Evolutionary conservation across 176 grass and related monocot genomes (phyloP), one percentile per base, ranked within the genome.

Genomic region (Luzula sylvatica): DNA sequence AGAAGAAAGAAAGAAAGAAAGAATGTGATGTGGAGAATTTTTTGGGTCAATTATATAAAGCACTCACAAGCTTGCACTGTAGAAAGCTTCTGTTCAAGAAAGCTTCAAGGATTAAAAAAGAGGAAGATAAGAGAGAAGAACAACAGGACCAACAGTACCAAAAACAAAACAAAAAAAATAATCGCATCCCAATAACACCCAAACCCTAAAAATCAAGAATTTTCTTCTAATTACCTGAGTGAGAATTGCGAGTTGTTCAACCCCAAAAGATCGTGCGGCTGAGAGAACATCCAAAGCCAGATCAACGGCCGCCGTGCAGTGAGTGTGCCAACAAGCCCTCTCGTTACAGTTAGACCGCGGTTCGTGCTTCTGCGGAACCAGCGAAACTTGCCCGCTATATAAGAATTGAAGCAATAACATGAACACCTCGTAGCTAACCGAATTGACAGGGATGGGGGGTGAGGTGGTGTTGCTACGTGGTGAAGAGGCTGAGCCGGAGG

Each of bases 261-360:
- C 86, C 28, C 86, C 93, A 30, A 98, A 98, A 41, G 86, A 74
- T 20, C 93, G 86, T 0, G 93, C 86, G 27, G 82, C 93, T 52
- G 78, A 71, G 50, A 92, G 93, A 0, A 78, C 72, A 46, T 98
- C 93, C 60, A 98, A 85, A 4, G 93, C 86, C 15, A 98, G 86
- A 76, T 98, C 93, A 40, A 98, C 93, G 59, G 93, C 93, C 56
- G 93, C 93, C 14, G 86, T 83, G 78, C 93, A 98, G 80, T 92
- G 86, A 43, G 78, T 86, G 66, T 98, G 93, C 93, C 93, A 98
- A 73, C 93, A 98, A 0, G 75, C 93, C 12, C 86, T 81, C 65
- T 92, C 93, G 12, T 78, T 75, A 56, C 93, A 98, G 8, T 82
- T 81, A 0, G 82, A 74, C 8, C 93, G 65, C 0, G 85, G 86